Base-by-base conservation (phyloP, 768 basidiomycete genomes). In the Trametes villosa region DNA sequence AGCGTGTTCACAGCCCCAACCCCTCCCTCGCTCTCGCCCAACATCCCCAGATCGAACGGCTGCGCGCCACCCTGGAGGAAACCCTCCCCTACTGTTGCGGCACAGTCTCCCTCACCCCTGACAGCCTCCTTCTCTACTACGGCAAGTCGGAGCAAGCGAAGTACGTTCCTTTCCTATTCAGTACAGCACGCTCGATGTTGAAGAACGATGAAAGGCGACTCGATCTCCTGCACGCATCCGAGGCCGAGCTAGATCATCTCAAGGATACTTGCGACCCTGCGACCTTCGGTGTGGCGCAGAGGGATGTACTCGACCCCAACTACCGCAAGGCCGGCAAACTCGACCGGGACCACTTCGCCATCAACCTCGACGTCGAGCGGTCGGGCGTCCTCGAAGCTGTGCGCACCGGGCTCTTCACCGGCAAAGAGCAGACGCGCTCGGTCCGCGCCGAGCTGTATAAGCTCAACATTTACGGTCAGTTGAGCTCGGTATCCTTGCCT, bases 241-340 rank as follows among this genome's bases (percentile, higher is more conserved):
- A n/a, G 7, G n/a, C 38, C 1, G 60, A 60, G 6, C 60, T 75
- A 30, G 64, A 69, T 17, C 45, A 65, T 11, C 72, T 81, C 9
- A 60, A 71, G 1, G 44, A 59, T 0, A 74, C 75, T 4, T 80
- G 79, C 60, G 62, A 75, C 4, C 78, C 74, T 0, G 79, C 79
- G 7, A 73, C 77, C 1, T 82, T 79, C 47, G 79, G 81, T 3
- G 54, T 62, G 1, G 67, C 71, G 17, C 60, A 75, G 11, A 53
- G 76, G 31, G 72, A 79, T 34, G 74, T 79, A 0, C 63, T 78
- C 2, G 81, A 81, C 59, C 74, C 77, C 31, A 68, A 71, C 3
- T 82, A 80, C 59, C 72, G 79, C 26, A 80, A 79, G 58, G 79
- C 76, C 2, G 71, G 77, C 1, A 81, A 81, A 65, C 64, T 83